These are phyloP conservation scores for Tubosaeta sp. DNA, from an alignment of 768 basidiomycete species.

Conservation along the genomic window DNA sequence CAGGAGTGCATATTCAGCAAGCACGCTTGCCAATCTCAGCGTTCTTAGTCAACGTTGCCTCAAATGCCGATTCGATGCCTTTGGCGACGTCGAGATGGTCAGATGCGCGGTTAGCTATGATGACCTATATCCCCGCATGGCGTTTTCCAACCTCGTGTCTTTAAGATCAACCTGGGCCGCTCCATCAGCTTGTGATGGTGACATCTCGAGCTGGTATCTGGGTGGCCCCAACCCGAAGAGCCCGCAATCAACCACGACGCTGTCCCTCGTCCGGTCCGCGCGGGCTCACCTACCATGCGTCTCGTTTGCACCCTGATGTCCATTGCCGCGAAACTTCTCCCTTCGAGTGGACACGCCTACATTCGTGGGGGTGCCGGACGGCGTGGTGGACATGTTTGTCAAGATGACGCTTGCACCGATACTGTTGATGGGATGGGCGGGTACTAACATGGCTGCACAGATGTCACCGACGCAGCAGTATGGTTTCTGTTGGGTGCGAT, in stretches of 20 bases:
- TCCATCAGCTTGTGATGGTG: not conserved
- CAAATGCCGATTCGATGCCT: not conserved
- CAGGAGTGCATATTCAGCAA: not conserved
- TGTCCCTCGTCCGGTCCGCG: not conserved
- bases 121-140: not conserved
- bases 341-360: conserved; percentile 1
- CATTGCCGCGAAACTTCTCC: not conserved
- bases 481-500: not conserved
- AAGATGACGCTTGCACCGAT: not conserved
- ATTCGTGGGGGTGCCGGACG: not conserved
- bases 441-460: not conserved
- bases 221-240: conserved; percentile 2
- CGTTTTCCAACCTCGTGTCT: not conserved
- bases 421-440: not conserved
- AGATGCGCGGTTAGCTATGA: not conserved
- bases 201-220: not conserved
- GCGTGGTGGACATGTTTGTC: conserved; percentile 3
- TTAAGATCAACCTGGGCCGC: not conserved
- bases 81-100: not conserved
- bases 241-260: not conserved
- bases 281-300: not conserved
- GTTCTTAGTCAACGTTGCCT: not conserved
- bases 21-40: not conserved
- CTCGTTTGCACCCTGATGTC: conserved; percentile 4
- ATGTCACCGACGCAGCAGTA: not conserved